Evolutionary conservation across 23 red algal genomes (phyloP), one percentile per base, ranked within the genome.

Genomic region (Gracilaria vermiculophylla): DNA sequence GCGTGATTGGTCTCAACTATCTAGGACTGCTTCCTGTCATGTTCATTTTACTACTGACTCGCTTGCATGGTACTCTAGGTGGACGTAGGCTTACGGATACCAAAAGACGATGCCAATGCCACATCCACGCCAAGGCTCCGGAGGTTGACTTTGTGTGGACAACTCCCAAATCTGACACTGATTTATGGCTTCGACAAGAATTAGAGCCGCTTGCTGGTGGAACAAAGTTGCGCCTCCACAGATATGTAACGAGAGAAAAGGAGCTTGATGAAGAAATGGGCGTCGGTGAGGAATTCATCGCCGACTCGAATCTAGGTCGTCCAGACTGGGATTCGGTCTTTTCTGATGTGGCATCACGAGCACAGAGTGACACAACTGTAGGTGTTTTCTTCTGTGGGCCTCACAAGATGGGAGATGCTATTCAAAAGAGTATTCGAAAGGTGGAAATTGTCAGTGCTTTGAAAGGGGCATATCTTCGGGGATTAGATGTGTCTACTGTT

Each of bases 101-200:
- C 3, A 12, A 28, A 12, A 73, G 6, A 19, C 44, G 67, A 25
- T 73, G 67, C 17, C 10, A 25, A 6, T 73, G 67, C 37, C 67
- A 73, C 24, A 0, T 73, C 1, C 67, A 73, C 40, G 32, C 76
- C 0, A 81, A 66, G 37, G 69, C 53, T 2, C 84, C 69, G 4
- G 70, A 76, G 17, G 62, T 93, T 16, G 90, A 93, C 57, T 93
- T 93, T 78, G 69, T 93, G 43, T 93, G 90, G 90, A 93, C 90
- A 9, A 71, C 80, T 4, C 90, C 79, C 14, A 67, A 76, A 25
- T 31, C 62, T 29, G 69, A 76, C 14, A 69, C 56, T 61, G 90
- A 93, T 60, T 35, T 73, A 2, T 93, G 90, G 90, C 51, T 93
- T 8, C 31, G 79, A 5, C 57, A 69, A 11, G 90, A 93, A 55